These are phyloP conservation scores for Apiospora marii DNA, from an alignment of 2,329 filamentous ascomycete species.

Conservation along the genomic window DNA sequence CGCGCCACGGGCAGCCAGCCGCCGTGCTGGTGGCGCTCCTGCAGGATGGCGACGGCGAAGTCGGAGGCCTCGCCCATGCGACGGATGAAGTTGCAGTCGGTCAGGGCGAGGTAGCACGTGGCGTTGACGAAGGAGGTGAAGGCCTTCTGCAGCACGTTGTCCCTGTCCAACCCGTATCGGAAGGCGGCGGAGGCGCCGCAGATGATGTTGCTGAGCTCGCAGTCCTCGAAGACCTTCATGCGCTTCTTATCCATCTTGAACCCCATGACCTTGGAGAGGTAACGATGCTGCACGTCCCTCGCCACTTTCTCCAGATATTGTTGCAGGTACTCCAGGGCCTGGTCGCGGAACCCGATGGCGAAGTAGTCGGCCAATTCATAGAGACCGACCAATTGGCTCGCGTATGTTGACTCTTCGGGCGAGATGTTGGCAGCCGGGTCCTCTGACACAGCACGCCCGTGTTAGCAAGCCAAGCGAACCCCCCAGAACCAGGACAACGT, in stretches of 20 bases:
- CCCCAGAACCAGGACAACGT: neutral
- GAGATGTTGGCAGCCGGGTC: neutral
- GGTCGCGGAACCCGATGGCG: neutral
- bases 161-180: neutral
- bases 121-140: neutral
- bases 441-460: neutral
- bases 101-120: constrained; percentile 7
- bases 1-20: constrained; percentile 4
- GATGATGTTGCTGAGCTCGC: neutral
- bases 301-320: neutral
- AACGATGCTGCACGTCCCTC: neutral
- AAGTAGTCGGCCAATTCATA: constrained; percentile 20
- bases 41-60: constrained; percentile 21
- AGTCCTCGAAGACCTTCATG: neutral
- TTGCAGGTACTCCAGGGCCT: neutral
- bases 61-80: neutral
- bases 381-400: neutral
- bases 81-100: constrained; percentile 12
- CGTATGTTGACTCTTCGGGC: neutral
- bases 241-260: neutral
- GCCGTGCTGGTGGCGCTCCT: neutral
- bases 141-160: neutral
- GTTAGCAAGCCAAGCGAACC: neutral
- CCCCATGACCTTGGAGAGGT: neutral
- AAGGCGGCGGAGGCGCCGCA: neutral